These are phyloP conservation scores for Aureobasidium musti DNA, from an alignment of 2,329 filamentous ascomycete species.

Conservation along the genomic window DNA sequence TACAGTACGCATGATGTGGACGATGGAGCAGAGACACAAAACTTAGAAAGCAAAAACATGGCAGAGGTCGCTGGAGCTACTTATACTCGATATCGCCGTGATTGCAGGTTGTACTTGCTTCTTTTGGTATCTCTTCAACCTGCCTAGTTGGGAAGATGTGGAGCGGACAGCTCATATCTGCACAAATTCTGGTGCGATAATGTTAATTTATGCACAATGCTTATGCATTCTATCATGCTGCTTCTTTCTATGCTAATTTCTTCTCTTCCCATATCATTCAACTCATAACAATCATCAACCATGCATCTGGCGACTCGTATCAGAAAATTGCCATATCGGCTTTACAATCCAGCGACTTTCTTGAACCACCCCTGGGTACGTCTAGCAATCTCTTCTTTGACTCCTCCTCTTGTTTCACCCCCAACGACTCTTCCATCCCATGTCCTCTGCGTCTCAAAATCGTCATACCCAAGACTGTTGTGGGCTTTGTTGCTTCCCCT, in stretches of 20 bases:
- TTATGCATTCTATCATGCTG: background rate
- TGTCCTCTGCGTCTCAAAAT: constrained; percentile 42
- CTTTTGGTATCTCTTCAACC: constrained; percentile 22
- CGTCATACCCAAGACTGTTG: constrained; percentile 39
- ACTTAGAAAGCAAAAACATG: background rate
- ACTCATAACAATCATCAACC: background rate
- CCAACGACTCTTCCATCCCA: constrained; percentile 47
- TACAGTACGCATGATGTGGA: background rate
- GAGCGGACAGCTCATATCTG: constrained; percentile 35
- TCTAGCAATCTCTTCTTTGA: constrained; percentile 31
- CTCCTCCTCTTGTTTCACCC: constrained; percentile 33
- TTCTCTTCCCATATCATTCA: background rate
- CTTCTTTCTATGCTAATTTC: background rate
- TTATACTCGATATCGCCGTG: constrained; percentile 12
- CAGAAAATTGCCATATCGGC: background rate
- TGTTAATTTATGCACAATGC: background rate
- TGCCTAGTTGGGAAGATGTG: constrained; percentile 3
- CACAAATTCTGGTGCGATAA: background rate
- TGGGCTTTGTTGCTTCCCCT: constrained; percentile 29
- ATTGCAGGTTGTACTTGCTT: constrained; percentile 17
- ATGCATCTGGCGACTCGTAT: background rate
- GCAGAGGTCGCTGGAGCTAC: background rate
- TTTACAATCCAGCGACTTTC: constrained; percentile 45
- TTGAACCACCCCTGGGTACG: constrained; percentile 49
- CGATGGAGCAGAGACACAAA: background rate